Evolutionary conservation across 169 alveolate genomes (phyloP), one percentile per base, ranked within the genome.

Genomic region (Plasmodium vivax): DNA sequence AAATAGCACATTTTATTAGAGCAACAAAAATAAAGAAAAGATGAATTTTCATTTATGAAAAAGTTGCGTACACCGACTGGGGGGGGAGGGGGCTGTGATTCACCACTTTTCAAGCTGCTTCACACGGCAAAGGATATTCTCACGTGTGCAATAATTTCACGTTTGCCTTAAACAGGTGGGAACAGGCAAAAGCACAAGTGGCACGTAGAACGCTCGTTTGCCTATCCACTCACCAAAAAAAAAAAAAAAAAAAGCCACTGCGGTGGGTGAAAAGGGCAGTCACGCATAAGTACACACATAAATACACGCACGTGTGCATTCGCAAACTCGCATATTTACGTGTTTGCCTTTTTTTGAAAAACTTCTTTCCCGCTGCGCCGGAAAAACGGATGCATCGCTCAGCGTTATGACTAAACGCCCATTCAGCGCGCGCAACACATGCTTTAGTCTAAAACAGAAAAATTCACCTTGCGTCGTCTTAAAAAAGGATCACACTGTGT

Each of bases 1-100:
- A 75, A 19, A 87, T 75, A 77, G 27, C 85, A 87, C 81, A 87
- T 87, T 75, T 87, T 30, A 87, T 56, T 54, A 75, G 45, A 34
- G 68, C 16, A 72, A 84, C 27, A 41, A 84, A 27, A 71, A 56
- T 27, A 36, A 68, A 73, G 19, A 84, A 71, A 68, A 68, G 34
- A n/a, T 54, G 62, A 43, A 84, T 43, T 38, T 36, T 72, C 92
- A 84, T 84, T 84, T 84, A 84, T 71, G 51, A 83, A 41, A 43
- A 19, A 84, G 47, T 84, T 62, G 27, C 75, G 12, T 81, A 38
- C 54, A 81, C 19, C 32, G 32, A 27, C 1, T 23, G 38, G 0
- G n/a, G 77, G 43, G 12, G 36, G 38, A 38, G 77, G 43, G 27
- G 12, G 62, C 16, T 6, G 8, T 68, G 77, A 6, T 68, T 68